Base-by-base conservation (phyloP, 805 yeast genomes). In the Saturnispora mendoncae region DNA sequence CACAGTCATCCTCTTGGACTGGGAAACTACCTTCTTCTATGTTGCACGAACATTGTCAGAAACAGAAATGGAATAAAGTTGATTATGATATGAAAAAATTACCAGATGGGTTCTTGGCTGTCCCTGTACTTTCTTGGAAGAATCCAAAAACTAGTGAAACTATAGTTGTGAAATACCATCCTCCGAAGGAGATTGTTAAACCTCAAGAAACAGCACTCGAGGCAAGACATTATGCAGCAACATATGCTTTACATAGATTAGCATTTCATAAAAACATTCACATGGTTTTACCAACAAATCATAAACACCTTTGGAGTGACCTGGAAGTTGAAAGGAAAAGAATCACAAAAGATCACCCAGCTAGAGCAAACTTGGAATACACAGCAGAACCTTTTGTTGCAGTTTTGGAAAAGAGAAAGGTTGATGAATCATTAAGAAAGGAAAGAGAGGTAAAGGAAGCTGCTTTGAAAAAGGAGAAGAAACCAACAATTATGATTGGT, bases 1-100 rank as follows among this genome's bases (percentile, higher is more conserved):
- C 83, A 0, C 79, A 82, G 13, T 72, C 81, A 28, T 65, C 78
- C 34, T 85, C 90, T 23, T 87, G 96, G 96, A 87, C 96, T 0
- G 98, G 98, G 1, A 90, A 90, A 53, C 66, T 90, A 13, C 97
- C 98, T 0, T 86, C 84, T 2, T 78, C 92, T 0, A 61, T 90
- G 14, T 69, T 90, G 4, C 85, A 85, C 53, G 98, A 90, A 54
- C 80, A 78, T 48, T 83, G 92, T 47, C 96, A 85, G 57, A 83
- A 80, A 56, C 77, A 74, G 45, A 85, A 86, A 60, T 90, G 98
- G 98, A 81, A 79, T 44, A 80, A 80, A 49, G 94, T 85, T 3
- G 78, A 72, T 18, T 84, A 85, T 50, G 88, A 84, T 37, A 79
- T 81, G 83, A 70, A 63, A 33, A 54, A 54, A 37, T 40, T 50